phyloP scores from a whole-genome alignment of 1,139 yeast species.

The Saccharomyces hybrid region DNA sequence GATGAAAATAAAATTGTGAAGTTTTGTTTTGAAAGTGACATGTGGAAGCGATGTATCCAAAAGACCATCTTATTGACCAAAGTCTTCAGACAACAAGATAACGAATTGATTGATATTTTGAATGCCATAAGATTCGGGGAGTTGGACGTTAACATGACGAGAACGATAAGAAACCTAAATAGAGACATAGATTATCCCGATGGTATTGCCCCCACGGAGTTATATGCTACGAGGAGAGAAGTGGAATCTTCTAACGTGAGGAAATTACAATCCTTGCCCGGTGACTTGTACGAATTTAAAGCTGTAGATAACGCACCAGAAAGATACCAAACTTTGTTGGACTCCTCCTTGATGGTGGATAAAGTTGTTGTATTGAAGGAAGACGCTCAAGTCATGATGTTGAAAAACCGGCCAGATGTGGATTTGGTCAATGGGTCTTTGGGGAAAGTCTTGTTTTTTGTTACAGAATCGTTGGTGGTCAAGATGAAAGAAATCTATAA shows the following conservation, averaged over 20 bases:
- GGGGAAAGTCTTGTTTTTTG: conserved; percentile 54
- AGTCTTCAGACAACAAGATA: conserved; percentile 67
- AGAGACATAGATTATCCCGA: conserved; percentile 55
- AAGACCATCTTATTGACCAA: conserved; percentile 52
- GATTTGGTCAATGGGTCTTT: conserved; percentile 80
- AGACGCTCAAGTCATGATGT: conserved; percentile 93
- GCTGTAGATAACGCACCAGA: conserved; percentile 42
- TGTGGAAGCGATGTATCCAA: conserved; percentile 49
- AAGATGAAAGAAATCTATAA: conserved; percentile 19
- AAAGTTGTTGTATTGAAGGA: conserved; percentile 56
- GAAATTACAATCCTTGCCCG: conserved; percentile 43
- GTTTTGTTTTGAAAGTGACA: conserved; percentile 51
- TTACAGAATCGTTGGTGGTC: conserved; percentile 23
- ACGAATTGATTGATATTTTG: conserved; percentile 33
- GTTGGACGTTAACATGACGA: conserved; percentile 39
- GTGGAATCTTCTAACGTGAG: conserved; percentile 61
- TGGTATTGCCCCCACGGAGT: conserved; percentile 74
- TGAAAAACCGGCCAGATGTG: conserved; percentile 78
- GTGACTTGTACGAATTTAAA: conserved; percentile 33
- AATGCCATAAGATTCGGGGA: conserved; percentile 8
- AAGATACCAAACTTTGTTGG: conserved; percentile 33
- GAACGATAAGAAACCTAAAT: conserved; percentile 41
- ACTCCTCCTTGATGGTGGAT: conserved; percentile 60
- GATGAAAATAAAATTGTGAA: conserved; percentile 28
- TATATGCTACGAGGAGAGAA: conserved; percentile 66